Evolutionary conservation across 345 rosid species (phyloP), one percentile per base, ranked within the genome.

Genomic region (Melaleuca quinquenervia): DNA sequence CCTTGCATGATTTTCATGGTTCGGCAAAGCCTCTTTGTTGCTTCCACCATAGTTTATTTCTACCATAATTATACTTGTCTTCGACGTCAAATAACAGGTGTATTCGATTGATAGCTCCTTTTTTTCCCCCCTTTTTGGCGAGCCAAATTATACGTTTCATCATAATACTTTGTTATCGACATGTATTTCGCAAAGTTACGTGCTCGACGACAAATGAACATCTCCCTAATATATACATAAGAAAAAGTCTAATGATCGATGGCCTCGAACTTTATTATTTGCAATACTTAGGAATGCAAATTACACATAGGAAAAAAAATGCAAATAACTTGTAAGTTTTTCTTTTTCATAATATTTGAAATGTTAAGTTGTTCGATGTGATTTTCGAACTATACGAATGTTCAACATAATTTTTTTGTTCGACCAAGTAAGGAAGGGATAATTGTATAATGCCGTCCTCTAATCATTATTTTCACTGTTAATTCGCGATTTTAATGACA

Each of bases 321-420:
- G 12, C 0, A 0, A 2, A n/a, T n/a, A n/a, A n/a, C 0, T 5
- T n/a, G 3, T 5, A 26, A 56, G 11, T 2, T 0, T 56, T 56
- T 2, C 1, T 56, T 56, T 5, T 0, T 0, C 16, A 0, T 5
- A 11, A 26, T 0, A 1, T 56, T 26, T 3, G 0, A 58, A 58
- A 0, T 3, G 32, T 58, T 58, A 58, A 58, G 13, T 58, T n/a
- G 1, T n/a, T 58, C 0, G 4, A n/a, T 13, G n/a, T 0, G 70
- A 3, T 6, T 2, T 7, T 58, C 16, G 27, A 58, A 58, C 6
- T 58, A n/a, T 58, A 0, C 13, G n/a, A n/a, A 58, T 2, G 16
- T 58, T 58, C 8, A n/a, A n/a, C 1, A 18, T 3, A 8, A 0
- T n/a, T 7, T 3, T 1, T 58, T 13, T 11, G 8, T 58, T 58